Conservation (phyloP, 805 yeast species). For the Candida succiphila region DNA sequence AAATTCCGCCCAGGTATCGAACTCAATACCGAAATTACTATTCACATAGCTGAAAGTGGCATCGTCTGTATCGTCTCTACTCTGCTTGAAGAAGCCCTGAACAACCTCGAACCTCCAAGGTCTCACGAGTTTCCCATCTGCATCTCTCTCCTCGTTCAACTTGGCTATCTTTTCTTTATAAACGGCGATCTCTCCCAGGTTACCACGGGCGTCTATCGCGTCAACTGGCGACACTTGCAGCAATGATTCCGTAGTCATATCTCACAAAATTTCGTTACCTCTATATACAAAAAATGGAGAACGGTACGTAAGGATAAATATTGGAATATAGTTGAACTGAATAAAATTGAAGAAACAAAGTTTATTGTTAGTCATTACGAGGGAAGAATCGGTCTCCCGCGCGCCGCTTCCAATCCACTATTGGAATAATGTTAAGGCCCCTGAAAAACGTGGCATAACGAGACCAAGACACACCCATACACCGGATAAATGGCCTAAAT, state of each 20-base stretch:
- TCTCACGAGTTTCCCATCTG: conserved; percentile 16
- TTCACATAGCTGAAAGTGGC: conserved; percentile 30
- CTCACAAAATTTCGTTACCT: neutral
- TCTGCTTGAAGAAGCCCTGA: conserved; percentile 40
- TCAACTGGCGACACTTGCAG: conserved; percentile 7
- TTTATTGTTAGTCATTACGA: too few relatives aligned
- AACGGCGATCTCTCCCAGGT: conserved; percentile 8
- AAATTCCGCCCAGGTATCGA: conserved; percentile 31
- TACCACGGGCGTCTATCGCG: conserved; percentile 17
- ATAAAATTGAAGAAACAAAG: too few relatives aligned
- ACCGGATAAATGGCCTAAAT: too few relatives aligned
- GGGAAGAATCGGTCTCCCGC: too few relatives aligned
- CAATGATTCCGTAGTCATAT: conserved; percentile 1
- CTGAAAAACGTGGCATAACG: too few relatives aligned
- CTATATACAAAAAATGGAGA: neutral
- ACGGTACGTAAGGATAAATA: neutral
- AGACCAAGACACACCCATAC: too few relatives aligned
- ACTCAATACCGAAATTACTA: conserved; percentile 33
- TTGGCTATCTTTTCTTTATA: conserved; percentile 6
- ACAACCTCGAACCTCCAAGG: conserved; percentile 41
- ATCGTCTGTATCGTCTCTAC: conserved; percentile 34
- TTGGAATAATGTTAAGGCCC: too few relatives aligned
- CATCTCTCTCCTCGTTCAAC: conserved; percentile 12
- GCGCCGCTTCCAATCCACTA: too few relatives aligned
- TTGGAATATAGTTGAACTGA: neutral